Percentiles rank a stretch among this genome's conserved stretches.
phyloP scores from a whole-genome alignment of 352 stramenopile genomes.

The Phytophthora pisi region DNA sequence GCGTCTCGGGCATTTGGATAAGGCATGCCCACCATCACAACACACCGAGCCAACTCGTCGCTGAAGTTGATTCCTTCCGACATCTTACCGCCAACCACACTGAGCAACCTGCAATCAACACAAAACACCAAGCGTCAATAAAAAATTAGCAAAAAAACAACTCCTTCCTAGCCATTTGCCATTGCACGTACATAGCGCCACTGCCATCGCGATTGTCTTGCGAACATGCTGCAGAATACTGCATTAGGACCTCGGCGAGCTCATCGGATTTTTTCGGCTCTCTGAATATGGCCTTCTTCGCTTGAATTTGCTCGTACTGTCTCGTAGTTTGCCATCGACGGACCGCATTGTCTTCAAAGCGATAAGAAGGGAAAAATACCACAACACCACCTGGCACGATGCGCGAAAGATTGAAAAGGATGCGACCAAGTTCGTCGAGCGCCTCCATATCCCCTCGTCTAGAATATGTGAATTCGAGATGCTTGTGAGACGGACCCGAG shows the following conservation, averaged over 20 bases:
- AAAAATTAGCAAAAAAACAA: too few species aligned
- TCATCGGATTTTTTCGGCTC: slow-evolving; percentile 95
- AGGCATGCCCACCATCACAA: slow-evolving; percentile 98
- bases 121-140: neutral
- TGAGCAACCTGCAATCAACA: slow-evolving; percentile 77
- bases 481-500: slow-evolving; percentile 82
- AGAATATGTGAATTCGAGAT: slow-evolving; percentile 95
- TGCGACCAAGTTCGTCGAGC: slow-evolving; percentile 94
- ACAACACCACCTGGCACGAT: slow-evolving; percentile 95
- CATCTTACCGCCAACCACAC: slow-evolving; percentile 99
- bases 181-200: slow-evolving; percentile 57
- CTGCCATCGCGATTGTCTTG: slow-evolving; percentile 24
- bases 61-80: slow-evolving; percentile 99
- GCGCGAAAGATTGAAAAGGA: slow-evolving; percentile 91
- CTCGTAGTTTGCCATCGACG: slow-evolving; percentile 85
- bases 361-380: slow-evolving; percentile 98
- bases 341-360: slow-evolving; percentile 93
- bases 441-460: slow-evolving; percentile 73
- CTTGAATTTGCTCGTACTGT: slow-evolving; percentile 83
- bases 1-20: slow-evolving; percentile 97
- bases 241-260: slow-evolving; percentile 86
- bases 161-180: neutral
- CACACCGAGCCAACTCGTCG: slow-evolving; percentile 96
- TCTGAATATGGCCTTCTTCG: slow-evolving; percentile 92
- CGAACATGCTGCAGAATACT: slow-evolving; percentile 82